A percentile compares a stretch with the other conserved stretches of the same genome.
These are phyloP conservation scores for Chaetomium sp. DNA, from an alignment of 2,329 filamentous ascomycete species.

Conservation along the genomic window DNA sequence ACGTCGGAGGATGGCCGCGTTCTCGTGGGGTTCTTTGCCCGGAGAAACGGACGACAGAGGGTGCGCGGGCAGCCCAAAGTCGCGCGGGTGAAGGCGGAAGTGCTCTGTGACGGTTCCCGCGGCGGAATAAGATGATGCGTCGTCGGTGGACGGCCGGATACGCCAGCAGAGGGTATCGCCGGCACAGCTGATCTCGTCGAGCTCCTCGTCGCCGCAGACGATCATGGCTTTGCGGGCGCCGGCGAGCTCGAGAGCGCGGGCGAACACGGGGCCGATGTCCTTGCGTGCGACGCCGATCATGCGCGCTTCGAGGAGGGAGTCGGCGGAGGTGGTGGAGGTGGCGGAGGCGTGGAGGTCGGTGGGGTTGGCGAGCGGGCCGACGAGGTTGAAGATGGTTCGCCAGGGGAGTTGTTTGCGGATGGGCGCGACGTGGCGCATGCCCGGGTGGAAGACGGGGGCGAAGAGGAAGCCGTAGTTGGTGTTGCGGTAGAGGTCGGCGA, in stretches of 20 bases:
- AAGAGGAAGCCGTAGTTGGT: constrained; percentile 95
- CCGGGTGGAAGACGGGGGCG: constrained; percentile 91
- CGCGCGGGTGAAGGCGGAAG: constrained; percentile 72
- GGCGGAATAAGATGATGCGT: constrained; percentile 29
- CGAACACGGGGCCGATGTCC: constrained; percentile 82
- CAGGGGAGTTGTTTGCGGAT: constrained; percentile 85
- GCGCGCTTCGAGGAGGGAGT: constrained; percentile 67
- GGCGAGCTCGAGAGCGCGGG: constrained; percentile 69
- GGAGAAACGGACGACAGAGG: constrained; percentile 72
- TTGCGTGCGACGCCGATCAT: constrained; percentile 88
- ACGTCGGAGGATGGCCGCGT: constrained; percentile 73
- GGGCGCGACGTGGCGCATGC: constrained; percentile 81
- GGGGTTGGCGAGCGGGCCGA: constrained; percentile 88
- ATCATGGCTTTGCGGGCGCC: constrained; percentile 80
- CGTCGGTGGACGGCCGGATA: constrained; percentile 43
- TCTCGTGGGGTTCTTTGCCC: constrained; percentile 79
- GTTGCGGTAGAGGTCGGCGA: constrained; percentile 65
- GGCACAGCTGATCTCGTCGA: constrained; percentile 92
- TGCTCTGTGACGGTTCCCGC: constrained; percentile 54
- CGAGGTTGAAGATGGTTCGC: constrained; percentile 94
- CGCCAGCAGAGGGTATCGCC: constrained; percentile 87
- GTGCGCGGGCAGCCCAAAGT: constrained; percentile 77
- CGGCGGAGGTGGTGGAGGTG: constrained; percentile 11
- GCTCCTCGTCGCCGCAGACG: constrained; percentile 87
- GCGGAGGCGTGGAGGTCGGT: constrained; percentile 53